Conservation (phyloP, 768 basidiomycete species). For the Serpula lacrymans region DNA sequence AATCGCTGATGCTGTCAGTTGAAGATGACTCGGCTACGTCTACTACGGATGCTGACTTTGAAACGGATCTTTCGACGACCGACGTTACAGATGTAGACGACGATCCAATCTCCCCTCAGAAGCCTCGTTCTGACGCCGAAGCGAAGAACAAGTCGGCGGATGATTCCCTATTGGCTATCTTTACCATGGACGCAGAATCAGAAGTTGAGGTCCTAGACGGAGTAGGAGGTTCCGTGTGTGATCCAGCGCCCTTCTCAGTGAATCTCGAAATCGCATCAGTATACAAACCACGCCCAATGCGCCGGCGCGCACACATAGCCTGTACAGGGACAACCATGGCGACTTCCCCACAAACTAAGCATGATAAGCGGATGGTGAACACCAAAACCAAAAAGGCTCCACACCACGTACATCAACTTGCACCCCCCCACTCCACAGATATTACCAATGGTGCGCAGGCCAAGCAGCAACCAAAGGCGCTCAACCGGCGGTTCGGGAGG, state of each 20-base stretch:
- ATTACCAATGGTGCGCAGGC: background rate
- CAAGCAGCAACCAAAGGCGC: constrained; percentile 25
- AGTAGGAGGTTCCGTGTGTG: constrained; percentile 16
- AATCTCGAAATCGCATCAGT: constrained; percentile 70
- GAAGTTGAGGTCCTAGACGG: constrained; percentile 35
- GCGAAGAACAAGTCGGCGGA: constrained; percentile 19
- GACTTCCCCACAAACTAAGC: constrained; percentile 13
- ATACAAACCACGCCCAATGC: constrained; percentile 69
- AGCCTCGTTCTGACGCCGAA: constrained; percentile 8
- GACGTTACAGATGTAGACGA: constrained; percentile 40
- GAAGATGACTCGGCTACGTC: constrained; percentile 26
- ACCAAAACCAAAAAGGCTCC: constrained; percentile 17
- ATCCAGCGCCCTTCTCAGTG: constrained; percentile 31
- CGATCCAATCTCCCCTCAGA: constrained; percentile 9
- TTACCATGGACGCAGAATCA: constrained; percentile 46
- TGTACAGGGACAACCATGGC: too few species aligned
- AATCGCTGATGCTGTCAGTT: constrained; percentile 18
- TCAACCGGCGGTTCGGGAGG: constrained; percentile 41
- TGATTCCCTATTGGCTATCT: constrained; percentile 29
- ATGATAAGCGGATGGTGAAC: constrained; percentile 9
- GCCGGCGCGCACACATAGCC: constrained; percentile 38
- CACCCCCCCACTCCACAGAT: constrained; percentile 3
- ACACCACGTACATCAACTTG: constrained; percentile 2
- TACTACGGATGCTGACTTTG: constrained; percentile 36
- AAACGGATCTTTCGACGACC: constrained; percentile 33